Conservation (phyloP, 2,329 filamentous ascomycete genomes). For the Ceratocystis diversiconidia region DNA sequence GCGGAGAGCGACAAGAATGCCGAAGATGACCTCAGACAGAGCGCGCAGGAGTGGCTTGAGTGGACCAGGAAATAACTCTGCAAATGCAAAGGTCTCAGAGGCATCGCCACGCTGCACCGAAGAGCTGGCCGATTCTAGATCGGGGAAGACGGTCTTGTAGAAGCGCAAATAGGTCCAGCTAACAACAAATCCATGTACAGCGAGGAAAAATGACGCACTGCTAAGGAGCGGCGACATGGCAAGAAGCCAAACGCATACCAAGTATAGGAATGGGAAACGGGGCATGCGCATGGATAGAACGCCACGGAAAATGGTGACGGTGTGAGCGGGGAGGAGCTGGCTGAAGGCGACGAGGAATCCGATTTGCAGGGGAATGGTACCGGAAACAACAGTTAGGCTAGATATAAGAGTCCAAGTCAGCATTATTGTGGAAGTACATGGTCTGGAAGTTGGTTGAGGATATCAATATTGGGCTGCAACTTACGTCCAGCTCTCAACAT, state of each 20-base stretch:
- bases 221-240: constrained; percentile 42
- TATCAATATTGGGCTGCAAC: constrained; percentile 23
- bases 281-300: constrained; percentile 77
- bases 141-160: constrained; percentile 64
- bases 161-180: constrained; percentile 96
- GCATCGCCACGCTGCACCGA: constrained; percentile 69
- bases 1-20: constrained; percentile 56
- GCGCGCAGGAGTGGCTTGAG: constrained; percentile 63
- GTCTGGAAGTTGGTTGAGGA: constrained; percentile 18
- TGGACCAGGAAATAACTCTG: constrained; percentile 83
- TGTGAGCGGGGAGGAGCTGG: constrained; percentile 93
- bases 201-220: constrained; percentile 66
- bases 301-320: constrained; percentile 82
- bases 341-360: constrained; percentile 94
- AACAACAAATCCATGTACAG: constrained; percentile 66
- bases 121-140: constrained; percentile 45
- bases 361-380: constrained; percentile 78
- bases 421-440: no score
- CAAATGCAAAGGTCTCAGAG: constrained; percentile 90
- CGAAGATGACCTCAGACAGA: constrained; percentile 62
- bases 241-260: constrained; percentile 57
- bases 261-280: constrained; percentile 54
- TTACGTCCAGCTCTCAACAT: constrained; percentile 55
- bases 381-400: constrained; percentile 70
- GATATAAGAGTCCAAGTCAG: constrained; percentile 13